Base-by-base conservation (phyloP, 2,329 filamentous ascomycete species). In the Orbilia quercus region DNA sequence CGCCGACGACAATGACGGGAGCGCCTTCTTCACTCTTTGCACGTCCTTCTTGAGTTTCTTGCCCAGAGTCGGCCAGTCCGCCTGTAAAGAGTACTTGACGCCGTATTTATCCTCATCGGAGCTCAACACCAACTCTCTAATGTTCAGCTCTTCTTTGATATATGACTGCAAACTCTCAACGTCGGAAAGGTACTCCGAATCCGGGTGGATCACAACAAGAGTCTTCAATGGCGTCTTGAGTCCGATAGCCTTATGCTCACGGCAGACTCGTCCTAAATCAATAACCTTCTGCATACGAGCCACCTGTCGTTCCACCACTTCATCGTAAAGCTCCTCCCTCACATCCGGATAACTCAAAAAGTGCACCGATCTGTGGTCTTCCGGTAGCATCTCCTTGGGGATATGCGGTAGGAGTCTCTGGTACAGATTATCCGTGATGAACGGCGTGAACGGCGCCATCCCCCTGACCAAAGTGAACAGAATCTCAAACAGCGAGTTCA, bases 41-140 rank as follows among this genome's bases (percentile, higher is more conserved):
- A 92, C 91, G 78, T 97, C 93, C 82, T 96, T 97, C 85, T 96
- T 96, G 77, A 98, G 86, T 83, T 98, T 98, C 86, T 96, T 96
- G 76, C 95, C 95, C 14, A 99, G 85, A 1, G 91, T 90, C 12
- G 95, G 92, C 90, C 95, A 97, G 81, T 99, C 95, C 6, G 92
- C 93, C 40, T 87, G 88, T 14, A 94, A 91, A 74, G 90, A 92
- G 82, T 97, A 96, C 79, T 95, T 89, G 48, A 99, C 92, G 62
- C 92, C 91, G 83, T 97, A 97, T 80, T 90, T 91, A 63, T 88
- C 89, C 82, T 98, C 95, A 75, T 98, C 92, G 6, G 87, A 89
- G 1, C 91, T 92, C 59, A 97, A 85, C 9, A 96, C 84, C 25
- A 98, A 84, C 75, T 96, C 91, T 75, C 90, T 88, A 53, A 99